Base-by-base conservation (phyloP, 75 land plant species). In the Adiantum capillusveneris region DNA sequence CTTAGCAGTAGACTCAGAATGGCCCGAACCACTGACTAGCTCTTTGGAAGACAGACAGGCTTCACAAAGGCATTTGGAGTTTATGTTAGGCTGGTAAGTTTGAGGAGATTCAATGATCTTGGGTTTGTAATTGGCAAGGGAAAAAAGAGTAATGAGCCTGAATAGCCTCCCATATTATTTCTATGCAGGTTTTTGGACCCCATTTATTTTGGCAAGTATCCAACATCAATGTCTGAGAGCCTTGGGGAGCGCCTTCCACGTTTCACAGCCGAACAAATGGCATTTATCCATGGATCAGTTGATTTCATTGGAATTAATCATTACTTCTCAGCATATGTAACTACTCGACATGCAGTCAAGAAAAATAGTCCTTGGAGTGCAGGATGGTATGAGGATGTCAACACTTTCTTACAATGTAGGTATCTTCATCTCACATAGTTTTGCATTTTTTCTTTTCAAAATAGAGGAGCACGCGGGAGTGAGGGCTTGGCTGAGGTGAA, bases 271-370 rank as follows among this genome's bases (percentile, higher is more conserved):
- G 74, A 71, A 6, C 59, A 71, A 31, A 37, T 25, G 22, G 25
- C 14, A 37, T 12, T 56, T 61, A 30, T 71, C n/a, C 59, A 48
- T 17, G 74, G 68, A 56, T 64, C 60, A 13, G 14, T 56, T 31
- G 68, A 71, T 56, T 71, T 71, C 41, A 39, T 71, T 51, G 74
- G 74, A 25, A 39, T 71, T 30, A 71, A 71, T 39, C 74, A 71
- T 36, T 71, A 71, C 36, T 22, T 58, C 50, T 42, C 53, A 36
- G 31, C 56, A 13, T 69, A 55, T 48, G 18, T 53, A 37, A 60
- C 68, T 39, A 39, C 13, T 7, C 13, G 7, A 9, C 42, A 39
- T 39, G 42, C 42, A 39, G 13, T 13, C 13, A 7, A 39, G 13
- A 39, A 7, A 39, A 9, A 13, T 39, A 39, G 13, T 39, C 13